phyloP scores from a whole-genome alignment of 352 stramenopile genomes.

The Pythium insidiosum region DNA sequence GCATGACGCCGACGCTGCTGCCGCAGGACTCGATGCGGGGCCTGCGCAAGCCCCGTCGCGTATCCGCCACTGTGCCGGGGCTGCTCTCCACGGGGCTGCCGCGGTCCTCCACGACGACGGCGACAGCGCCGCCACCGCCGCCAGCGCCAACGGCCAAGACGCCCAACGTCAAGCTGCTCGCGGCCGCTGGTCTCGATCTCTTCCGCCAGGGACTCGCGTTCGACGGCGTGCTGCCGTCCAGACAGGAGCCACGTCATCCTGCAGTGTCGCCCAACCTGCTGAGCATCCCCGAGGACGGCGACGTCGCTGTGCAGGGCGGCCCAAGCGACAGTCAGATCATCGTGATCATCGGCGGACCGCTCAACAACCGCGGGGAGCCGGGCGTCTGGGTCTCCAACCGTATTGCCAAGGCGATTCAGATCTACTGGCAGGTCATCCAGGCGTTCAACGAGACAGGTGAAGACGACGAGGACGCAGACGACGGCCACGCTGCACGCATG shows the following conservation, averaged over 20 bases:
- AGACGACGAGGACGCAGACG: slow-evolving; percentile 4
- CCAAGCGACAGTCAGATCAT: slow-evolving; percentile 28
- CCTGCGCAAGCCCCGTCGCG: slow-evolving; percentile 1
- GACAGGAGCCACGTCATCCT: slow-evolving; percentile 27
- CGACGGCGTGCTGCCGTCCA: slow-evolving; percentile 29
- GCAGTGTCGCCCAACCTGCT: slow-evolving; percentile 40
- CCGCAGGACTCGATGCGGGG: slow-evolving; percentile 37
- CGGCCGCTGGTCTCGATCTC: slow-evolving; percentile 46
- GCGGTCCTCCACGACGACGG: neutral
- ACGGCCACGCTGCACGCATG: neutral
- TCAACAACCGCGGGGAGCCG: slow-evolving; percentile 21
- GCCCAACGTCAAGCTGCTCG: slow-evolving; percentile 23
- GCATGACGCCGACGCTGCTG: neutral
- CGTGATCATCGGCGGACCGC: slow-evolving; percentile 32
- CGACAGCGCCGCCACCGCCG: slow-evolving; percentile 6
- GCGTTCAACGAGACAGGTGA: slow-evolving; percentile 25
- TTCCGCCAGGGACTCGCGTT: slow-evolving; percentile 51
- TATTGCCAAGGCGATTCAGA: slow-evolving; percentile 30
- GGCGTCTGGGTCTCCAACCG: slow-evolving; percentile 22
- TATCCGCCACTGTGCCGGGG: slow-evolving; percentile 1
- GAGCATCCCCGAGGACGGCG: slow-evolving; percentile 39
- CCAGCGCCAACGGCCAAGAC: slow-evolving; percentile 2
- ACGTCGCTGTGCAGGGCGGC: neutral
- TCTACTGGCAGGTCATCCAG: slow-evolving; percentile 45
- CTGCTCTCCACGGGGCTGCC: neutral